A percentile compares a stretch with the other conserved stretches of the same genome.
Conservation (phyloP, 2,329 filamentous ascomycete genomes). For the Alternaria sp. region DNA sequence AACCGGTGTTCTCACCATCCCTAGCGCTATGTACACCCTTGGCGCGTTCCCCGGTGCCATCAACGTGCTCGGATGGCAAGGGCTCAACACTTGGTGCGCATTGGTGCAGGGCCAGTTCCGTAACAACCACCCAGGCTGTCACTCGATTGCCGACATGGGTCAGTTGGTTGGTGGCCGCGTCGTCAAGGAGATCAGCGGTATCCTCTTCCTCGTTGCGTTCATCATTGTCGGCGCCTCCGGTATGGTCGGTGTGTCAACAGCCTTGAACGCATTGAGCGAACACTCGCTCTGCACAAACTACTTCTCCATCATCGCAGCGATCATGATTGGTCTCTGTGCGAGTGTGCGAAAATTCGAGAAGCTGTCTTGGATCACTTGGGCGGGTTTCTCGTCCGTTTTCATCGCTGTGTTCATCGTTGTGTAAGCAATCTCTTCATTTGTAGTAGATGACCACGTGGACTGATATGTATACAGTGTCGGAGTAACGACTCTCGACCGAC, state of each 20-base stretch:
- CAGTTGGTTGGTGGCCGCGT: constrained; percentile 63
- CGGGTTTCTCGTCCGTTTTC: constrained; percentile 67
- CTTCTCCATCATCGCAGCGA: constrained; percentile 65
- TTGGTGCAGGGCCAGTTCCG: constrained; percentile 62
- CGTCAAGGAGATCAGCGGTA: constrained; percentile 61
- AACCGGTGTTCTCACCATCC: constrained; percentile 61
- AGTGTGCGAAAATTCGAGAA: constrained; percentile 68
- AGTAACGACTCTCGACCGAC: constrained; percentile 65
- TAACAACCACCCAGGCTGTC: constrained; percentile 61
- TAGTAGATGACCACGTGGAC: not conserved
- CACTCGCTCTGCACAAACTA: constrained; percentile 69
- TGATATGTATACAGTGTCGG: constrained; percentile 51
- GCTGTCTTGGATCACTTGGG: constrained; percentile 70
- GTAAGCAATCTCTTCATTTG: constrained; percentile 11
- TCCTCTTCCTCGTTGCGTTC: constrained; percentile 67
- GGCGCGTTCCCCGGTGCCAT: constrained; percentile 60
- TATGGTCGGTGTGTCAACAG: constrained; percentile 68
- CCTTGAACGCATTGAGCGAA: constrained; percentile 67
- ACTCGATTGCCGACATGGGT: constrained; percentile 67
- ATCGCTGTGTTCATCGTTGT: constrained; percentile 67
- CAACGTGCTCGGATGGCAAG: constrained; percentile 59
- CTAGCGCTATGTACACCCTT: constrained; percentile 58
- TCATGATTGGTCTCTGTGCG: constrained; percentile 61
- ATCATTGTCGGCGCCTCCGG: constrained; percentile 66
- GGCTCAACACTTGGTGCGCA: constrained; percentile 60